Conservation (phyloP, 2,329 filamentous ascomycete genomes). For the Eutypella sp. region DNA sequence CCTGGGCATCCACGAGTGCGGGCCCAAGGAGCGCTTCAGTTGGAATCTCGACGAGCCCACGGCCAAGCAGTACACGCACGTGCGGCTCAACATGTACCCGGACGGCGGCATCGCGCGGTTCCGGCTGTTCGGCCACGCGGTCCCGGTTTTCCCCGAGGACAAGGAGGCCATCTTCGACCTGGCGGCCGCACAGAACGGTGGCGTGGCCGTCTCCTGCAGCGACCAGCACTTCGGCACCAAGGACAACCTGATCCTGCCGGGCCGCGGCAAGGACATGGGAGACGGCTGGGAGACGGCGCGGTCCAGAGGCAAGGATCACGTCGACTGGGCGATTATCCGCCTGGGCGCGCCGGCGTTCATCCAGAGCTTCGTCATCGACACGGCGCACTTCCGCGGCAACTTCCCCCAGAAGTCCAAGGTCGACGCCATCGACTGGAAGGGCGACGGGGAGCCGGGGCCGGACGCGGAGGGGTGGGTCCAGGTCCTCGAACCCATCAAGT, state of each 20-base stretch:
- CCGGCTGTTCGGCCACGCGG: slow-evolving; percentile 68
- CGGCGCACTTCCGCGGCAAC: slow-evolving; percentile 79
- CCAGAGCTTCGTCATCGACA: slow-evolving; percentile 68
- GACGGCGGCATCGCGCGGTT: slow-evolving; percentile 81
- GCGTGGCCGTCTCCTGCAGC: slow-evolving; percentile 68
- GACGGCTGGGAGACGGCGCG: slow-evolving; percentile 84
- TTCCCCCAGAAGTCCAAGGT: slow-evolving; percentile 73
- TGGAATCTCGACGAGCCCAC: slow-evolving; percentile 62
- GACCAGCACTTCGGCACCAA: slow-evolving; percentile 83
- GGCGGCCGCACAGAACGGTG: slow-evolving; percentile 73
- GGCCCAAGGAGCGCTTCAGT: slow-evolving; percentile 66
- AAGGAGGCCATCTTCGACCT: slow-evolving; percentile 65
- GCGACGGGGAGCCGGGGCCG: slow-evolving; percentile 47
- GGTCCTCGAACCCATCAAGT: slow-evolving; percentile 62
- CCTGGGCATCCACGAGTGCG: slow-evolving; percentile 64
- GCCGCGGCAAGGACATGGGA: slow-evolving; percentile 77
- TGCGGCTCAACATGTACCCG: slow-evolving; percentile 78
- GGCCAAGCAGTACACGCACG: slow-evolving; percentile 69
- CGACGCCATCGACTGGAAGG: slow-evolving; percentile 53
- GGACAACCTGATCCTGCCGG: slow-evolving; percentile 74
- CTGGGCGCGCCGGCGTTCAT: slow-evolving; percentile 63
- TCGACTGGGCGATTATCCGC: slow-evolving; percentile 76
- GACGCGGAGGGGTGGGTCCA: slow-evolving; percentile 60
- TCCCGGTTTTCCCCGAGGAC: slow-evolving; percentile 70
- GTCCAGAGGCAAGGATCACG: slow-evolving; percentile 64